Base-by-base conservation (phyloP, 768 basidiomycete species). In the Rhodotorula taiwanensis region DNA sequence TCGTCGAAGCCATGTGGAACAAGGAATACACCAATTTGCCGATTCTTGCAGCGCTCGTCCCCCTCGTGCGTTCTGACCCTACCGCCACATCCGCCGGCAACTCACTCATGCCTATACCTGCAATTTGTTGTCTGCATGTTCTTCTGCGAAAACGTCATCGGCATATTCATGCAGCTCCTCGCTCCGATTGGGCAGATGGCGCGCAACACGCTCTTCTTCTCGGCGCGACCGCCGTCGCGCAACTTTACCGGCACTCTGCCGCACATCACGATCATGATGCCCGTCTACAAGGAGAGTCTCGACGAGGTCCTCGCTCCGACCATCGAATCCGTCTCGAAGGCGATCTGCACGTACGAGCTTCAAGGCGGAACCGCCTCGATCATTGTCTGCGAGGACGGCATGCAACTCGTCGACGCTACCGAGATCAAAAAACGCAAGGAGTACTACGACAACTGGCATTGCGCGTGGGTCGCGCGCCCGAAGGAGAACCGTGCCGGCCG, bases 381-480 rank as follows among this genome's bases (percentile, higher is more conserved):
- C 73, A 41, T 31, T 20, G 48, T 92, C 23, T 86, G 88, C 75
- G 89, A 90, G 72, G 88, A 90, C 72, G 89, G 88, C 33, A 75
- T 92, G 67, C 88, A 89, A 73, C 75, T 84, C 39, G 74, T 89
- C 66, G 76, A 76, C 34, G 80, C 81, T 43, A 81, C 79, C 34
- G 87, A 89, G 64, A 80, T 83, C 34, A 78, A 83, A 55, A 81
- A 80, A 67, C 83, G 88, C 45, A 82, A 86, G 52, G 75, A 79
- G 25, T 90, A 86, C 77, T 92, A 92, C 71, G 80, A 80, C 20
- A 77, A 78, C 16, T 81, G 83, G 65, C 80, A 84, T 73, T 86
- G 89, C 69, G 88, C 86, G 21, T 90, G 86, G 86, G 48, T 49
- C 18, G 48, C 89, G 27, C 83, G 88, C 42, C 88, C 88, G 4